phyloP scores from a whole-genome alignment of 257 asterid species.

The Linaria vulgaris region DNA sequence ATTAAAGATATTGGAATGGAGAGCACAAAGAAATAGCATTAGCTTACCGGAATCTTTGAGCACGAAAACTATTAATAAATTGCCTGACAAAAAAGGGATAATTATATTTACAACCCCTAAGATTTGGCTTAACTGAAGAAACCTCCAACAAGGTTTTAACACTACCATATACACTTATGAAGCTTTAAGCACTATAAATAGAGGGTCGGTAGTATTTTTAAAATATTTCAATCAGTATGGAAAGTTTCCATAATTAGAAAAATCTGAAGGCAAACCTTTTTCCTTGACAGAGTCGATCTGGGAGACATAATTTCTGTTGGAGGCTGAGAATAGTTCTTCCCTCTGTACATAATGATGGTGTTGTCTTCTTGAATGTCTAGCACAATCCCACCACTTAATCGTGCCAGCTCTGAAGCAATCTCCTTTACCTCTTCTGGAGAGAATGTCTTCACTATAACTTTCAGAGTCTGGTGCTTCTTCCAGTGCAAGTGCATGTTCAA shows the following conservation, averaged over 20 bases:
- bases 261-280: conserved; percentile 86
- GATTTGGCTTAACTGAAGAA: no score
- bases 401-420: conserved; percentile 85
- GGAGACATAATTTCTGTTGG: conserved; percentile 99
- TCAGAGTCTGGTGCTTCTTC: conserved; percentile 94
- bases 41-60: conserved; percentile 9
- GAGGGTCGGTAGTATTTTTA: no score
- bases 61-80: background rate
- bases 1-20: conserved; percentile 15
- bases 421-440: conserved; percentile 85
- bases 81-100: background rate
- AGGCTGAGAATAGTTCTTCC: conserved; percentile 95
- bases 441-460: conserved; percentile 89
- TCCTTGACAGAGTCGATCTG: conserved; percentile 76
- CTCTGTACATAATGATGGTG: conserved; percentile 91
- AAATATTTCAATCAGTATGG: no score
- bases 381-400: conserved; percentile 94
- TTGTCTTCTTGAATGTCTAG: conserved; percentile 81
- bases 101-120: background rate
- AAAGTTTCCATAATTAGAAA: no score
- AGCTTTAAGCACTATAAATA: no score
- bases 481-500: conserved; percentile 98
- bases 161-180: no score
- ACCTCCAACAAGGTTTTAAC: no score
- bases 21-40: conserved; percentile 11